Percentiles rank a stretch among this genome's conserved stretches.
phyloP scores from a whole-genome alignment of 2,329 filamentous ascomycete genomes.

The Colletotrichum musae region DNA sequence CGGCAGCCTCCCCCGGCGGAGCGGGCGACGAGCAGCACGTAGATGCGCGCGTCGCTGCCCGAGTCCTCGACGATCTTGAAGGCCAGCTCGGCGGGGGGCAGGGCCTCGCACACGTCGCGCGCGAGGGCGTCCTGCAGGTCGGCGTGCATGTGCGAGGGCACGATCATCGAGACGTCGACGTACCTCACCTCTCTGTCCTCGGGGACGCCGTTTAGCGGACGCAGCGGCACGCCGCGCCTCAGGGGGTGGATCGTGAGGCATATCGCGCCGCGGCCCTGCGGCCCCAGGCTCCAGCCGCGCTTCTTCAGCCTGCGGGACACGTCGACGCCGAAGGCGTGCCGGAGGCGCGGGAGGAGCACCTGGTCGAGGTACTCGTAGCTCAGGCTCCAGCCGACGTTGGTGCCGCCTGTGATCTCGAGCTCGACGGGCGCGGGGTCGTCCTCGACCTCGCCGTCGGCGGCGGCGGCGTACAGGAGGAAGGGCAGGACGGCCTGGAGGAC shows the following conservation, averaged over 20 bases:
- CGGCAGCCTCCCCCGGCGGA: constrained; percentile 58
- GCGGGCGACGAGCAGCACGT: constrained; percentile 70
- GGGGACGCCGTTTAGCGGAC: too few relatives aligned
- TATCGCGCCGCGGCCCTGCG: constrained; percentile 57
- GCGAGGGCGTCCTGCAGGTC: constrained; percentile 58
- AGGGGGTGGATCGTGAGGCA: constrained; percentile 58
- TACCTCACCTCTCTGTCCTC: constrained; percentile 55
- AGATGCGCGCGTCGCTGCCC: constrained; percentile 64
- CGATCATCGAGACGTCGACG: constrained; percentile 67
- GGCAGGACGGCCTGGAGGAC: constrained; percentile 74
- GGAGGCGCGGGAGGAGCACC: constrained; percentile 69
- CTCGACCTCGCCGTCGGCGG: constrained; percentile 54
- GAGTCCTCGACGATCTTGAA: constrained; percentile 67
- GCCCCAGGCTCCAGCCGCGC: constrained; percentile 68
- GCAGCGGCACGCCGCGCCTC: constrained; percentile 53
- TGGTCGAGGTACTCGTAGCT: constrained; percentile 76
- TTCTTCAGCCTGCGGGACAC: constrained; percentile 60
- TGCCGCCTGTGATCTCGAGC: constrained; percentile 70
- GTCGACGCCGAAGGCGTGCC: constrained; percentile 63
- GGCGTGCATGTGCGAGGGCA: constrained; percentile 60
- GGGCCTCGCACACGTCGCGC: constrained; percentile 56
- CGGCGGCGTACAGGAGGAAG: constrained; percentile 69
- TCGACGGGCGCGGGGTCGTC: constrained; percentile 54
- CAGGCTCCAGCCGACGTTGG: constrained; percentile 70
- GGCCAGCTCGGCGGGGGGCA: constrained; percentile 59